These are phyloP conservation scores for Kockovaella imperatae DNA, from an alignment of 768 basidiomycete species.

Conservation along the genomic window DNA sequence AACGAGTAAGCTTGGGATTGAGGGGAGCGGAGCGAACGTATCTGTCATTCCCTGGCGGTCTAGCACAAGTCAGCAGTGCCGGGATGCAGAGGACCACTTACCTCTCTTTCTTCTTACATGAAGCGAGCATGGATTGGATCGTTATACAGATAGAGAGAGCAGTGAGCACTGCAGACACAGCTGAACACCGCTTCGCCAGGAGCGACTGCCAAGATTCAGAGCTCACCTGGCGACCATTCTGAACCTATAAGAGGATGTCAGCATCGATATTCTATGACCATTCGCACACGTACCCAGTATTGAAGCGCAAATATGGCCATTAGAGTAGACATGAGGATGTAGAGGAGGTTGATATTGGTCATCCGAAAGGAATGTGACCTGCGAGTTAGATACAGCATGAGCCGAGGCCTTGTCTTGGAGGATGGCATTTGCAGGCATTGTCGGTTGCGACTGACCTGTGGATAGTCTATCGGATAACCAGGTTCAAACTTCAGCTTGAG, in stretches of 20 bases:
- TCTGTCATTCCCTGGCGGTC: constrained; percentile 43
- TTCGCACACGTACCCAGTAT: constrained; percentile 37
- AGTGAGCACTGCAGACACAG: constrained; percentile 36
- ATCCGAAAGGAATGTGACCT: constrained; percentile 39
- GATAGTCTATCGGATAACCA: constrained; percentile 37
- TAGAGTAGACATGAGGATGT: constrained; percentile 41
- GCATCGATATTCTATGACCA: too few species aligned
- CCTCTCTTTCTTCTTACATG: constrained; percentile 43
- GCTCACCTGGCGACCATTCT: constrained; percentile 43
- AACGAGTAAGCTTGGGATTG: constrained; percentile 44
- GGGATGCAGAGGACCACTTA: constrained; percentile 9
- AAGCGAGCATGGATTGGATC: constrained; percentile 46
- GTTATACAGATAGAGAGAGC: constrained; percentile 43
- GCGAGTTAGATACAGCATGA: background rate
- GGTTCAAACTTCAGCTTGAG: constrained; percentile 27
- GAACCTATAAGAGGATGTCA: constrained; percentile 23
- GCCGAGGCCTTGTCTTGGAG: background rate
- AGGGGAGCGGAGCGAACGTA: constrained; percentile 43
- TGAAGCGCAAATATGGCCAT: constrained; percentile 43
- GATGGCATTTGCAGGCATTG: background rate
- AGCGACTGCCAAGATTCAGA: background rate
- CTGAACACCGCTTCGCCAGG: background rate
- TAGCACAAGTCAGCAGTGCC: constrained; percentile 1
- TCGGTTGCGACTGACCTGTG: constrained; percentile 16
- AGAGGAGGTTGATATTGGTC: constrained; percentile 27